Percentiles rank a stretch among this genome's conserved stretches.
Conservation (phyloP, 345 rosid species). For the Psidium guajava region DNA sequence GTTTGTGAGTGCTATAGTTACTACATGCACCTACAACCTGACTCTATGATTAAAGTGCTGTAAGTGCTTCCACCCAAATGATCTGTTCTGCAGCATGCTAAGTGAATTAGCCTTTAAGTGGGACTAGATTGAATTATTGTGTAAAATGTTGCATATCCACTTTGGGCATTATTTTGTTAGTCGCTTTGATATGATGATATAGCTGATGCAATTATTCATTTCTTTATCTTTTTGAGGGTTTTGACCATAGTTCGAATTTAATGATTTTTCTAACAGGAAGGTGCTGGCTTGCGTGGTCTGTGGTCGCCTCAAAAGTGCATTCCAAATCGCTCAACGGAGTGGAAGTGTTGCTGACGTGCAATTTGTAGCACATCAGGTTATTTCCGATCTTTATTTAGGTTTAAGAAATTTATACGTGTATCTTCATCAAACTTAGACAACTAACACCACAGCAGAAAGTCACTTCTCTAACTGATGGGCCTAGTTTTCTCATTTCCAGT, state of each 20-base stretch:
- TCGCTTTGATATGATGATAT: background rate
- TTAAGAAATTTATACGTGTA: background rate
- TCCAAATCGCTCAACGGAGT: constrained; percentile 90
- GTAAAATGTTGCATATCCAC: background rate
- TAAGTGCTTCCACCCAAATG: background rate
- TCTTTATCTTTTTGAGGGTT: background rate
- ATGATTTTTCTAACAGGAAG: constrained; percentile 43
- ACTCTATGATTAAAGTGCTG: background rate
- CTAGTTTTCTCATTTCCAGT: background rate
- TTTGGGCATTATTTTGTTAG: background rate
- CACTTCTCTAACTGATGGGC: background rate
- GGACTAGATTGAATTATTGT: background rate
- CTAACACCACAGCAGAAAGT: background rate
- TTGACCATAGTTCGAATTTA: background rate
- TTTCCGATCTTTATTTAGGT: background rate
- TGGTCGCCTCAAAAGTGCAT: constrained; percentile 95
- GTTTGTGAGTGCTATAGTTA: background rate
- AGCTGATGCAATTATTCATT: background rate
- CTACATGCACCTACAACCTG: background rate
- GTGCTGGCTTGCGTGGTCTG: constrained; percentile 96
- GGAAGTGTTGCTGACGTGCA: constrained; percentile 98
- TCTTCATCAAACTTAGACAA: background rate
- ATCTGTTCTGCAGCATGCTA: background rate
- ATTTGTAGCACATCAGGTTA: constrained; percentile 93
- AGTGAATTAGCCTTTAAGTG: background rate